These are phyloP conservation scores for Calocybe cyanea DNA, from an alignment of 768 basidiomycete genomes.

Conservation along the genomic window DNA sequence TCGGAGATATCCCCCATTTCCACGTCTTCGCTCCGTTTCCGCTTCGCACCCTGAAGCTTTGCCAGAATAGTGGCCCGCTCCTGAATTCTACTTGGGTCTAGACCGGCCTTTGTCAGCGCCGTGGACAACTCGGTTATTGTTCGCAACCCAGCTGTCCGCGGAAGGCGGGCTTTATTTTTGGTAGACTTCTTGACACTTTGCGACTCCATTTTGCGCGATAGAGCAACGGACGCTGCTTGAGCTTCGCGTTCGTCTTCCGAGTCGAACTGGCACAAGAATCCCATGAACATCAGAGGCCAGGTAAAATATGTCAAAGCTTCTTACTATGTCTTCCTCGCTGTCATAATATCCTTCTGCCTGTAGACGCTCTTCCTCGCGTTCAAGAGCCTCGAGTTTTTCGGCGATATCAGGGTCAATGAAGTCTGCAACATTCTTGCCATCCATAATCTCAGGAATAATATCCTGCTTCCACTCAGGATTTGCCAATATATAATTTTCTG, in stretches of 20 bases:
- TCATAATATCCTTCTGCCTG: constrained; percentile 95
- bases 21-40: constrained; percentile 64
- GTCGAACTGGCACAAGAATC: constrained; percentile 35
- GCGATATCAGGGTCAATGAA: constrained; percentile 98
- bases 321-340: constrained; percentile 79
- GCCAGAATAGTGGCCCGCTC: constrained; percentile 85
- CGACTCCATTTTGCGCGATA: constrained; percentile 65
- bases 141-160: constrained; percentile 68
- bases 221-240: constrained; percentile 50
- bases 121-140: constrained; percentile 74
- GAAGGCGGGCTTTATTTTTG: constrained; percentile 80
- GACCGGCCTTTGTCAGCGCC: constrained; percentile 82
- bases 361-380: constrained; percentile 94
- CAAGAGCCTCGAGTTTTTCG: constrained; percentile 94
- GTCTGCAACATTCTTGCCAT: constrained; percentile 98
- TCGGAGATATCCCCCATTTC: constrained; percentile 58
- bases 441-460: constrained; percentile 96
- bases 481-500: constrained; percentile 87
- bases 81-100: constrained; percentile 84
- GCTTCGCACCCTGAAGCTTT: constrained; percentile 66
- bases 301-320: constrained; percentile 17
- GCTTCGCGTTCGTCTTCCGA: constrained; percentile 83
- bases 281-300: neutral
- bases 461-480: constrained; percentile 96
- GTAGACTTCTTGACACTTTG: constrained; percentile 81